Evolutionary conservation across 176 grass and related monocot genomes (phyloP).

Genomic region (Miscanthus lutarioriparius): DNA sequence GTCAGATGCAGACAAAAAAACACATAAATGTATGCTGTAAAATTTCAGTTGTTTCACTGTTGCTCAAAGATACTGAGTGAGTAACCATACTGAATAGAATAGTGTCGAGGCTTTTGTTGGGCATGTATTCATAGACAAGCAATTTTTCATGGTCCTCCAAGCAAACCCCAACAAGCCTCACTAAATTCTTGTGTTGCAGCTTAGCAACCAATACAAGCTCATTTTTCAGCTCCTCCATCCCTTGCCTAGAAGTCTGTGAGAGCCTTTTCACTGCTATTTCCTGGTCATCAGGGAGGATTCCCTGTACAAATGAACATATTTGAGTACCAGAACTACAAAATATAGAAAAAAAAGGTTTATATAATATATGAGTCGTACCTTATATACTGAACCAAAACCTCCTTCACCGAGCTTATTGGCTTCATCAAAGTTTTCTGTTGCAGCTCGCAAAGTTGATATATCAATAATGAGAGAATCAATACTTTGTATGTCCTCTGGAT

Average conservation of each 20-base stretch:
- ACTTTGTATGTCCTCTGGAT: constrained; percentile 31
- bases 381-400: constrained; percentile 58
- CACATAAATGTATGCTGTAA: not conserved
- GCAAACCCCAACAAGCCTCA: constrained; percentile 73
- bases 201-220: constrained; percentile 73
- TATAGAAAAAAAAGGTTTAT: too few relatives aligned
- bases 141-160: constrained; percentile 74
- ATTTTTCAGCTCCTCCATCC: constrained; percentile 63
- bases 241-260: constrained; percentile 66
- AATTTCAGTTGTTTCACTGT: constrained; percentile 14
- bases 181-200: constrained; percentile 82
- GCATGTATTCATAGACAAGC: constrained; percentile 64
- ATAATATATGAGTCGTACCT: constrained; percentile 18
- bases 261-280: constrained; percentile 62
- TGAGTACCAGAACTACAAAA: too few relatives aligned
- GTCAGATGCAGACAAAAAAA: not conserved
- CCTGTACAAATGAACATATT: too few relatives aligned
- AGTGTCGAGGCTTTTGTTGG: constrained; percentile 83
- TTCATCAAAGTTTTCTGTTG: constrained; percentile 52
- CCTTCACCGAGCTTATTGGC: constrained; percentile 67
- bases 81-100: constrained; percentile 63
- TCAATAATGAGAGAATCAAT: constrained; percentile 45
- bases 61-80: not conserved
- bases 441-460: constrained; percentile 37
- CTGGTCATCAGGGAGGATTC: constrained; percentile 41